A percentile compares a stretch with the other conserved stretches of the same genome.
Conservation (phyloP, 208 protist genomes). For the Crithidia mellificae region DNA sequence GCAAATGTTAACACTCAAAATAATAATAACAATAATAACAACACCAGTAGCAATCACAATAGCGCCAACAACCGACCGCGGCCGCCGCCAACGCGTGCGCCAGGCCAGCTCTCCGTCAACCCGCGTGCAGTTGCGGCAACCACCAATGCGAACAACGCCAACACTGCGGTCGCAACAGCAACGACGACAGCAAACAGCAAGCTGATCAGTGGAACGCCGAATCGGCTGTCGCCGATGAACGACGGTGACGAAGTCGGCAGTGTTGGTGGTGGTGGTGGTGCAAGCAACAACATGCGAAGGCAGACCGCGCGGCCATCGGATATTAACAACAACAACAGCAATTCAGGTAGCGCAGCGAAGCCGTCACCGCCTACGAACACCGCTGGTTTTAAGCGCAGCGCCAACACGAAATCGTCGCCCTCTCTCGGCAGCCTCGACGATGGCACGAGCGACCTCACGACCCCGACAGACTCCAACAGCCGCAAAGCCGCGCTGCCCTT, state of each 20-base stretch:
- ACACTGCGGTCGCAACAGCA: too few species aligned
- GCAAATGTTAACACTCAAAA: too few species aligned
- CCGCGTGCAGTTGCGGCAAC: not conserved
- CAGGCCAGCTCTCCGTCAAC: not conserved
- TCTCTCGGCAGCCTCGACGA: constrained; percentile 12
- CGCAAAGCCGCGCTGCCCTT: not conserved
- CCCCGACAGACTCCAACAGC: constrained; percentile 1
- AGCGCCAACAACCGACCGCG: not conserved
- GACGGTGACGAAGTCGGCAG: not conserved
- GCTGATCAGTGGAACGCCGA: constrained; percentile 10
- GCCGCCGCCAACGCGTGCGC: constrained; percentile 3
- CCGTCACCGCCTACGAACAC: not conserved
- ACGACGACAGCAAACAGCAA: not conserved
- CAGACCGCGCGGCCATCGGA: not conserved
- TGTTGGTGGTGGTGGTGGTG: too few species aligned
- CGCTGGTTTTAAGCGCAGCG: not conserved
- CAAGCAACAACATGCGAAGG: not conserved
- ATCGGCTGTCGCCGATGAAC: constrained; percentile 5
- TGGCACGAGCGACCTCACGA: not conserved
- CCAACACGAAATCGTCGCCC: not conserved
- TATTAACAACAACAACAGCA: not conserved
- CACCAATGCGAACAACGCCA: not conserved
- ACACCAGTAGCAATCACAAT: not conserved
- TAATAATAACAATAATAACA: not conserved
- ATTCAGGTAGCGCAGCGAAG: not conserved